A percentile compares a stretch with the other conserved stretches of the same genome.
Conservation (phyloP, 345 rosid species). For the Moricandia moricandioides region DNA sequence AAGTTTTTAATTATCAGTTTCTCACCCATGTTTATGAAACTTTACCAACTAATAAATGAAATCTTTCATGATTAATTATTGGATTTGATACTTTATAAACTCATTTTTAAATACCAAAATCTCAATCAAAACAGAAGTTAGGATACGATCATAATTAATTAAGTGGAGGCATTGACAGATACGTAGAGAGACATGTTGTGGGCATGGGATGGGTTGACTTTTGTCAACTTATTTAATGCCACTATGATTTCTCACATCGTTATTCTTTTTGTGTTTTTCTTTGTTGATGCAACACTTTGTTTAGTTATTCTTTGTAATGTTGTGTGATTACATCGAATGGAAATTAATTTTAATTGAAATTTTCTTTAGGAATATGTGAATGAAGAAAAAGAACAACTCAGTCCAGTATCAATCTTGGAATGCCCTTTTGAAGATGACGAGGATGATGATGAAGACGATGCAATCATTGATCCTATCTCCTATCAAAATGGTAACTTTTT, state of each 20-base stretch:
- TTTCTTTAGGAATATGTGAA: conserved; percentile 48
- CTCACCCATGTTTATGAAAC: conserved; percentile 19
- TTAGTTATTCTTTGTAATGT: not conserved
- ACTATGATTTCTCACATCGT: not conserved
- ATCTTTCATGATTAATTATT: not conserved
- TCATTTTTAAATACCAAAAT: not conserved
- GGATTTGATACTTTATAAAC: conserved; percentile 1
- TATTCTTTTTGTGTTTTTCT: not conserved
- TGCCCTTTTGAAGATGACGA: conserved; percentile 73
- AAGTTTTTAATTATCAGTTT: not conserved
- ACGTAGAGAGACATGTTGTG: conserved; percentile 15
- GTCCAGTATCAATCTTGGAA: conserved; percentile 82
- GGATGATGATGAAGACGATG: conserved; percentile 27
- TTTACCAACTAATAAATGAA: not conserved
- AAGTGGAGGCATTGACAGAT: conserved; percentile 15
- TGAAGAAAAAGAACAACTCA: conserved; percentile 73
- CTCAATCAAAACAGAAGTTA: not conserved
- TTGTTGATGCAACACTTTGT: not conserved
- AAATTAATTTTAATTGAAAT: not conserved
- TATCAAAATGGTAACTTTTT: conserved; percentile 19
- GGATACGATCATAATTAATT: not conserved
- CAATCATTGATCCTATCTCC: not conserved
- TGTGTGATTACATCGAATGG: not conserved
- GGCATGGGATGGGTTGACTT: conserved; percentile 38
- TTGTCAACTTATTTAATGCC: conserved; percentile 24